Conservation (phyloP, 2,329 filamentous ascomycete species). For the Fusarium pilosicola region DNA sequence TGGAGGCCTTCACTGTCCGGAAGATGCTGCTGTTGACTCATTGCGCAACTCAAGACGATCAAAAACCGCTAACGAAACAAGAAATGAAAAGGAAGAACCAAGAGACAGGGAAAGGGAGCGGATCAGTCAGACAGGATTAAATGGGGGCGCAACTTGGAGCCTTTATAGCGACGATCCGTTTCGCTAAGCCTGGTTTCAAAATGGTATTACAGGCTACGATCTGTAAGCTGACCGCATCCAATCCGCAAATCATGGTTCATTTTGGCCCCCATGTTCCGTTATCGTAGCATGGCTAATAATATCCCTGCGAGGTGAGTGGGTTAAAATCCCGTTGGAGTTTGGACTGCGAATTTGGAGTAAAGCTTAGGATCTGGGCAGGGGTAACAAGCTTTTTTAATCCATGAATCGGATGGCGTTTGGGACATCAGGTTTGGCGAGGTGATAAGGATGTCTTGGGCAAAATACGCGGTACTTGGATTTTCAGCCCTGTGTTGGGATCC, state of each 20-base stretch:
- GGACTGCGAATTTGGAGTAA: neutral
- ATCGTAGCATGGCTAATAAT: neutral
- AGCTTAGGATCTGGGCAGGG: neutral
- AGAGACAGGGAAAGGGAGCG: neutral
- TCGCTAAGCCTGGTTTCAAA: constrained; percentile 14
- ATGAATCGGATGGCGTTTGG: neutral
- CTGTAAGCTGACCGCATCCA: constrained; percentile 28
- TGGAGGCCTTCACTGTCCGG: constrained; percentile 31
- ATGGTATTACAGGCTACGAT: constrained; percentile 10
- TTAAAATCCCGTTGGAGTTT: neutral
- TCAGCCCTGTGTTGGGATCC: constrained; percentile 5
- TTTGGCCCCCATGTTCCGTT: neutral
- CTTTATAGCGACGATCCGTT: constrained; percentile 23
- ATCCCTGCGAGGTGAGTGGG: constrained; percentile 1
- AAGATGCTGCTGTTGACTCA: constrained; percentile 16
- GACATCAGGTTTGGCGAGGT: neutral
- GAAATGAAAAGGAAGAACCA: neutral
- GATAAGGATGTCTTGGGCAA: neutral
- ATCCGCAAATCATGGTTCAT: constrained; percentile 22
- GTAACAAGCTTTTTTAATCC: neutral
- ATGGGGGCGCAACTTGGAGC: neutral
- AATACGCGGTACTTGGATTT: neutral
- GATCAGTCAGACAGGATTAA: neutral
- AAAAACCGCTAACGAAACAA: neutral
- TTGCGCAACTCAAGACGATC: neutral